These are phyloP conservation scores for Geoglossum cookeanum DNA, from an alignment of 2,329 filamentous ascomycete species.

Conservation along the genomic window DNA sequence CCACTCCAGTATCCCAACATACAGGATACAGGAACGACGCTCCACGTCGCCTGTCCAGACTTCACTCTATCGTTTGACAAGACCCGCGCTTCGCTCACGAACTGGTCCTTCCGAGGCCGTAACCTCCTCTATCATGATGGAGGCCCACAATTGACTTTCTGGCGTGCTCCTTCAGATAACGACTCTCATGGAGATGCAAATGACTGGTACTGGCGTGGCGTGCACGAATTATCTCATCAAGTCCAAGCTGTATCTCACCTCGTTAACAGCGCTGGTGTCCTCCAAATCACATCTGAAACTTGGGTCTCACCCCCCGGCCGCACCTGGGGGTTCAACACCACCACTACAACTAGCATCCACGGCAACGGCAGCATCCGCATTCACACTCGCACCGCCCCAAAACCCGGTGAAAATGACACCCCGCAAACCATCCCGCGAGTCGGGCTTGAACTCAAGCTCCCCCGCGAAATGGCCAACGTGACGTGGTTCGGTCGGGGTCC, in stretches of 20 bases:
- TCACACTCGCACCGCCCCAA: slow-evolving; percentile 22
- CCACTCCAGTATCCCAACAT: slow-evolving; percentile 2
- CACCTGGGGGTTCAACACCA: slow-evolving; percentile 35
- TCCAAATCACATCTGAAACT: slow-evolving; percentile 23
- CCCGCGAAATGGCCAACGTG: slow-evolving; percentile 26
- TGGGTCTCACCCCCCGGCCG: slow-evolving; percentile 40
- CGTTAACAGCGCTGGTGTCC: slow-evolving; percentile 15
- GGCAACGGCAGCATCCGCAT: slow-evolving; percentile 27
- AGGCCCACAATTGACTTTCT: slow-evolving; percentile 30
- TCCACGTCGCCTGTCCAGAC: slow-evolving; percentile 25
- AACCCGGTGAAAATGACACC: slow-evolving; percentile 26
- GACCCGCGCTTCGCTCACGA: slow-evolving; percentile 24
- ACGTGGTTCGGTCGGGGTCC: slow-evolving; percentile 46
- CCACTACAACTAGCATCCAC: slow-evolving; percentile 33
- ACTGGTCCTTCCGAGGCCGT: slow-evolving; percentile 22
- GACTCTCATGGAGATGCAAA: slow-evolving; percentile 34
- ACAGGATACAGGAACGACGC: slow-evolving; percentile 12
- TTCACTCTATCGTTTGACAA: slow-evolving; percentile 28
- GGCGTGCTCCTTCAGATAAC: slow-evolving; percentile 47
- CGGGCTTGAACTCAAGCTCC: slow-evolving; percentile 37
- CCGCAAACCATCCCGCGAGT: slow-evolving; percentile 40
- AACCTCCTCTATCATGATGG: slow-evolving; percentile 19
- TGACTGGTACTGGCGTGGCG: slow-evolving; percentile 33
- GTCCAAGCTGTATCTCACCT: slow-evolving; percentile 23
- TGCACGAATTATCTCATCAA: slow-evolving; percentile 28